Base-by-base conservation (phyloP, 352 stramenopile genomes). In the Pythium coloratum region DNA sequence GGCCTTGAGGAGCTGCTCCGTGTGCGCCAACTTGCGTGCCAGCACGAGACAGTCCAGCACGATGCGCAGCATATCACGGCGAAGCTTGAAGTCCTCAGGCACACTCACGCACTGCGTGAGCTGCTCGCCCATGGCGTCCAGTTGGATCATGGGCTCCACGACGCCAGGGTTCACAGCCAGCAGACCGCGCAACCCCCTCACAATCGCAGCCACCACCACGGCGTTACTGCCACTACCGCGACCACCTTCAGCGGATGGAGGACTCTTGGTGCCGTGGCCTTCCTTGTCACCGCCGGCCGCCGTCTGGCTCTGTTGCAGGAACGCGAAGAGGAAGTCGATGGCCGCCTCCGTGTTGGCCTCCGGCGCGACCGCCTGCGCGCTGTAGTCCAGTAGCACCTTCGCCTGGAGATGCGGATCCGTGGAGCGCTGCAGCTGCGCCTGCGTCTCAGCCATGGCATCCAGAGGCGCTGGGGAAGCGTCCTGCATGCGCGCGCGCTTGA, bases 281-380 rank as follows among this genome's bases (percentile, higher is more conserved):
- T 33, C 32, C 8, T 56, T 55, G n/a, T 50, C 67, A 63, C 57
- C 6, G 67, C 56, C 38, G 16, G 66, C 12, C 8, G 58, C 49
- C 33, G 68, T 69, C 64, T 90, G 80, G 70, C 80, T 84, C 60
- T 88, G 70, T 67, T 91, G 82, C 33, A 91, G 64, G 60, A 93
- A 93, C 33, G 84, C 83, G 66, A 93, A 93, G 55, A 93, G 67
- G 61, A 91, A 93, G 67, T 93, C 84, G 65, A 93, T 93, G 10
- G 80, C 82, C 1, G 72, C 72, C 51, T 85, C 76, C 12, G 82
- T 89, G 51, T 75, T 62, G 32, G 78, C 81, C 0, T 67, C 67
- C 9, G 80, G 79, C 7, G 78, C 80, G 32, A 80, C 70, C 1
- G 84, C 82, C 32, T 60, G 62, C 14, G 74, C 55, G 60, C 79